phyloP scores from a whole-genome alignment of 768 basidiomycete species.

The Lactifluus subvellereus region DNA sequence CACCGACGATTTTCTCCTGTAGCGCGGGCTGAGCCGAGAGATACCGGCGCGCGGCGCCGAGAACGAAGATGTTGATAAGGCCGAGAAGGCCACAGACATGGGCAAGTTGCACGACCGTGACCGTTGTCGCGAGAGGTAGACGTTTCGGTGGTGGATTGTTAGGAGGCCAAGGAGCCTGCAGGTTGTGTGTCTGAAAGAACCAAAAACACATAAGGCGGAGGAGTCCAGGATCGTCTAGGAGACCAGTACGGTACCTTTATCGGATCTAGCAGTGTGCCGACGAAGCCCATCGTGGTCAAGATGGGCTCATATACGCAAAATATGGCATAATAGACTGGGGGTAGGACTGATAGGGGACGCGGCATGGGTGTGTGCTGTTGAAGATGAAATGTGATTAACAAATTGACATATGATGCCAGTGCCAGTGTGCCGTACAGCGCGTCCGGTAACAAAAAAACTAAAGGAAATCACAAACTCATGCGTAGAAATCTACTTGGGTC shows the following conservation, averaged over 20 bases:
- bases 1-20: conserved; percentile 65
- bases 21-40: conserved; percentile 51
- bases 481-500: too few species aligned
- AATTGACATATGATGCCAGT: too few species aligned
- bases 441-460: too few species aligned
- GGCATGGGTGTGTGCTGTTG: conserved; percentile 31
- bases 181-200: conserved; percentile 53
- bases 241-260: conserved; percentile 42
- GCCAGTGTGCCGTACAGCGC: background rate
- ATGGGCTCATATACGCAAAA: conserved; percentile 74
- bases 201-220: background rate
- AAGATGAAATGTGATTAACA: too few species aligned
- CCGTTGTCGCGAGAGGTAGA: conserved; percentile 56
- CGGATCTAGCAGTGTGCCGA: conserved; percentile 63
- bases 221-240: background rate
- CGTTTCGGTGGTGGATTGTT: conserved; percentile 41
- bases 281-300: conserved; percentile 55
- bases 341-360: conserved; percentile 52
- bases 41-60: conserved; percentile 55
- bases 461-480: too few species aligned
- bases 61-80: conserved; percentile 60
- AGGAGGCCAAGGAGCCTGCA: conserved; percentile 68
- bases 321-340: conserved; percentile 64
- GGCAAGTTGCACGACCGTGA: conserved; percentile 69
- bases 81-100: conserved; percentile 75